phyloP scores from a whole-genome alignment of 306 rosid genomes.

The Medicago ruthenica region DNA sequence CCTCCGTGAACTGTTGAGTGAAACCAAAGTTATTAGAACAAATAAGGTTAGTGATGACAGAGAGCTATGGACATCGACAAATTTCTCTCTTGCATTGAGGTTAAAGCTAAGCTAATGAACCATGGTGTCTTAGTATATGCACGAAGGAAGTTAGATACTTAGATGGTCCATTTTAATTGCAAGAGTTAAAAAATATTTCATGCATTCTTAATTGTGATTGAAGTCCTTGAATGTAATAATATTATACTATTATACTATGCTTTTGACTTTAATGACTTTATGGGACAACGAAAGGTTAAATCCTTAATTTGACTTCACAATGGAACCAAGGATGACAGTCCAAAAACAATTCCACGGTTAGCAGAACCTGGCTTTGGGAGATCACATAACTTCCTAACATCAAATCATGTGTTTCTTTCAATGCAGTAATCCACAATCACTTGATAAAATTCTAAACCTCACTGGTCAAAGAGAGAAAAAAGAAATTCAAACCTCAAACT shows the following conservation, averaged over 20 bases:
- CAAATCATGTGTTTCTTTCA: constrained; percentile 27
- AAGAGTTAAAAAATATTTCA: constrained; percentile 33
- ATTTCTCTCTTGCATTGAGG: constrained; percentile 1
- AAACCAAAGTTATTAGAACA: constrained; percentile 35
- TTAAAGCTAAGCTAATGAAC: constrained; percentile 35
- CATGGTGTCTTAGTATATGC: constrained; percentile 22
- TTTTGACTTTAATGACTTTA: constrained; percentile 7
- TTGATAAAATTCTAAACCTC: constrained; percentile 18
- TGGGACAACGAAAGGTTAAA: not conserved
- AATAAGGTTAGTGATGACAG: constrained; percentile 29
- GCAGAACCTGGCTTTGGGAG: constrained; percentile 18
- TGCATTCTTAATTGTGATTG: constrained; percentile 36
- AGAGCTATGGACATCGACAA: constrained; percentile 25
- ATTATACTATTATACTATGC: constrained; percentile 7
- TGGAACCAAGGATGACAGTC: constrained; percentile 26
- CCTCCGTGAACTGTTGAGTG: constrained; percentile 80
- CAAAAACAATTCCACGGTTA: constrained; percentile 16
- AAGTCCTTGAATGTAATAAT: constrained; percentile 14
- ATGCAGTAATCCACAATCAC: constrained; percentile 14
- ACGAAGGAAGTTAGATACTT: constrained; percentile 15
- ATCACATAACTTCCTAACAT: constrained; percentile 33
- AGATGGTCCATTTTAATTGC: constrained; percentile 14
- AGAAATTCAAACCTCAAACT: constrained; percentile 77
- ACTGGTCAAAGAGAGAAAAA: not conserved
- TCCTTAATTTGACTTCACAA: constrained; percentile 26